Percentiles rank a stretch among this genome's conserved stretches.
Evolutionary conservation across 176 grass and related monocot genomes (phyloP).

Genomic region (Oryza australiensis): DNA sequence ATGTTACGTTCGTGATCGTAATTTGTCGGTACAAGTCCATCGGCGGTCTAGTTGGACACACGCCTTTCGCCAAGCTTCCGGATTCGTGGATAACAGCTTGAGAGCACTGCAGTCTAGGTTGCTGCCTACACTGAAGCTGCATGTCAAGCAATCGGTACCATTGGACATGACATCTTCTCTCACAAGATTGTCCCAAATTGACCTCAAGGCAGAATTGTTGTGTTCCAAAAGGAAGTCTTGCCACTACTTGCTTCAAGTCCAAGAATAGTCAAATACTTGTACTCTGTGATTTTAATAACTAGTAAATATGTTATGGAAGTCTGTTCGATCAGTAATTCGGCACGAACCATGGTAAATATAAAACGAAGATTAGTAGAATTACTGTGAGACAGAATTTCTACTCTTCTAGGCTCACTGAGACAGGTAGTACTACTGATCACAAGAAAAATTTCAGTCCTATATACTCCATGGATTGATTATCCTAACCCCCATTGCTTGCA

Average conservation of each 20-base stretch:
- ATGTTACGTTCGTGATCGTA: not conserved
- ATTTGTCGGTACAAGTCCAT: not conserved
- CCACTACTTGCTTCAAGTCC: not conserved
- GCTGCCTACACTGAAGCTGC: not conserved
- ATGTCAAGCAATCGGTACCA: not conserved
- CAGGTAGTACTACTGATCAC: too few species aligned
- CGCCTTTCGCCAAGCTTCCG: not conserved
- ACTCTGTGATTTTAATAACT: not conserved
- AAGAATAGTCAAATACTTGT: not conserved
- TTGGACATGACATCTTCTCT: not conserved
- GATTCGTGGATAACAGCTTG: slow-evolving; percentile 48
- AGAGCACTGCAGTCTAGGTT: slow-evolving; percentile 11
- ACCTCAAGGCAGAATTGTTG: not conserved
- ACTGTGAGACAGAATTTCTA: too few species aligned
- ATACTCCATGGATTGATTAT: too few species aligned
- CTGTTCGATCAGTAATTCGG: not conserved
- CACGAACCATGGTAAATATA: not conserved
- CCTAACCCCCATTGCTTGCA: too few species aligned
- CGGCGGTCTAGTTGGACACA: not conserved
- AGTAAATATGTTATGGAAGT: not conserved
- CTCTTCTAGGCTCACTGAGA: too few species aligned
- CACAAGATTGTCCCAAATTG: not conserved
- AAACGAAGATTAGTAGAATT: too few species aligned
- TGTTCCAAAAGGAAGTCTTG: not conserved
- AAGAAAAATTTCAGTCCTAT: too few species aligned